phyloP scores from a whole-genome alignment of 805 yeast genomes.

The Torulaspora franciscae region DNA sequence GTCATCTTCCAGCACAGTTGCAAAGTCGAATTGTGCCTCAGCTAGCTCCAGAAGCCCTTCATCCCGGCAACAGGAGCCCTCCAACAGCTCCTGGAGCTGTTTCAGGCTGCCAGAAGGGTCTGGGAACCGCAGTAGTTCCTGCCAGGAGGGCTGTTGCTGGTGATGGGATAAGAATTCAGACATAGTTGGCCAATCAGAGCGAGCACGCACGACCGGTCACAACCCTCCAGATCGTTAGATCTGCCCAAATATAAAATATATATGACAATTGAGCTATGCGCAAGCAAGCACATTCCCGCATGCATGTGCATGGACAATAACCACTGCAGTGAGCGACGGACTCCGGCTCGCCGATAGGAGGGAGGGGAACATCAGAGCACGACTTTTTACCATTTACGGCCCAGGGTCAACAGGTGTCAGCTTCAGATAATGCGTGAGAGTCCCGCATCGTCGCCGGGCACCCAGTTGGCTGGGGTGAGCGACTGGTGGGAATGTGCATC shows the following conservation, averaged over 20 bases:
- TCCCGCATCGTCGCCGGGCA: constrained; percentile 65
- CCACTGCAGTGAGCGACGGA: background rate
- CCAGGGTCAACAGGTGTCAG: constrained; percentile 40
- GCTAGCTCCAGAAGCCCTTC: constrained; percentile 1
- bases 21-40: background rate
- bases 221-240: background rate
- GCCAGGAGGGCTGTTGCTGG: constrained; percentile 4
- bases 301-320: too few relatives aligned
- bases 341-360: background rate
- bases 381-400: background rate
- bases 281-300: too few relatives aligned
- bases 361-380: too few relatives aligned
- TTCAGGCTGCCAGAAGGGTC: constrained; percentile 5
- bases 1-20: background rate
- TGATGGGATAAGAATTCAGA: background rate
- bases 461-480: constrained; percentile 72
- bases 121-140: constrained; percentile 4
- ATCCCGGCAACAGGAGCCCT: background rate
- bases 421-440: constrained; percentile 60
- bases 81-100: constrained; percentile 8
- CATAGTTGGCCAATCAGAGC: background rate
- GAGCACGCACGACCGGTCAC: background rate
- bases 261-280: background rate
- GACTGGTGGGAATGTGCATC: constrained; percentile 48
- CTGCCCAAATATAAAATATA: background rate